phyloP scores from a whole-genome alignment of 192 early-diverging fungal genomes.

The Borealophlyctis nickersoniae region DNA sequence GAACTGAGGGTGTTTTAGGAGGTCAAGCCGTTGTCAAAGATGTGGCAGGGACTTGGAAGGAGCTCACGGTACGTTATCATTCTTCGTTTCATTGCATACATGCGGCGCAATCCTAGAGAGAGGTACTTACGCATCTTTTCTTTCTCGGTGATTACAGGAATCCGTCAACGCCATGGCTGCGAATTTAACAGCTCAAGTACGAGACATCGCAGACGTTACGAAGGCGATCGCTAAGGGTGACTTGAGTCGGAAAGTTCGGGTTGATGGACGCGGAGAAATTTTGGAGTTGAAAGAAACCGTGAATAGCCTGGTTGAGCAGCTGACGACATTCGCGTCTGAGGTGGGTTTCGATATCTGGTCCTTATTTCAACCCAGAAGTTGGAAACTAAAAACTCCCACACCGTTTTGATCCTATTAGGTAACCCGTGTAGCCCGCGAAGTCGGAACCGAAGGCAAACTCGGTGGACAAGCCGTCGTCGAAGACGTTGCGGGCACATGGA shows the following conservation, averaged over 20 bases:
- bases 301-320: constrained; percentile 63
- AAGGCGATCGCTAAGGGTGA: constrained; percentile 66
- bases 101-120: neutral
- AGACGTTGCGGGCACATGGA: constrained; percentile 43
- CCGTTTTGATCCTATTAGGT: constrained; percentile 16
- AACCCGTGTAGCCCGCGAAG: constrained; percentile 54
- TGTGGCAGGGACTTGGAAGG: constrained; percentile 59
- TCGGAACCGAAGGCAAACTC: constrained; percentile 35
- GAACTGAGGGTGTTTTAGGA: constrained; percentile 70
- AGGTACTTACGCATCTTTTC: neutral
- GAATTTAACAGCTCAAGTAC: constrained; percentile 56
- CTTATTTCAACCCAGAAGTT: too few relatives aligned
- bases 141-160: constrained; percentile 22
- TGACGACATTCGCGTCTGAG: constrained; percentile 59
- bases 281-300: constrained; percentile 62
- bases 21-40: constrained; percentile 60
- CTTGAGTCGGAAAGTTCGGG: constrained; percentile 55
- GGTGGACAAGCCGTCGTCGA: constrained; percentile 56
- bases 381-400: too few relatives aligned
- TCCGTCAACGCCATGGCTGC: constrained; percentile 72
- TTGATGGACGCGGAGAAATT: constrained; percentile 60
- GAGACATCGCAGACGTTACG: constrained; percentile 61
- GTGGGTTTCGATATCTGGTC: constrained; percentile 19
- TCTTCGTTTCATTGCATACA: neutral
- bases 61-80: constrained; percentile 36